phyloP scores from a whole-genome alignment of 192 early-diverging fungal species.

The Umbelopsis sp. region DNA sequence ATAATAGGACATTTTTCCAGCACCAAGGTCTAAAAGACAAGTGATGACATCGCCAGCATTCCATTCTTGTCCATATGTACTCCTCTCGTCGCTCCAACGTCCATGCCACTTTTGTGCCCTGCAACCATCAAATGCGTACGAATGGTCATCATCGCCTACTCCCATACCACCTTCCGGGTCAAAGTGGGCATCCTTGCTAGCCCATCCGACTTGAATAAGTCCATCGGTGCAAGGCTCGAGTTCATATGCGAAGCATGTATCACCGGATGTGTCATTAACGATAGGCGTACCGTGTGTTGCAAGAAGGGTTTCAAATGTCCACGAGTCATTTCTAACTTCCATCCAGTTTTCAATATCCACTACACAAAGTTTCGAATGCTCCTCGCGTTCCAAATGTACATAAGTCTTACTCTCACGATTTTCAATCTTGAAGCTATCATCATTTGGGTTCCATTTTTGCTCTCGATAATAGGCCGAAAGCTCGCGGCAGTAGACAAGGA shows the following conservation, averaged over 20 bases:
- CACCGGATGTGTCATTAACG: background rate
- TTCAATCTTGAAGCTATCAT: background rate
- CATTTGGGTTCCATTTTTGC: background rate
- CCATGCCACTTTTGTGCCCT: slow-evolving; percentile 71
- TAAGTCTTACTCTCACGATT: slow-evolving; percentile 2
- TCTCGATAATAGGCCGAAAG: background rate
- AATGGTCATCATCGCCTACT: slow-evolving; percentile 66
- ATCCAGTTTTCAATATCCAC: slow-evolving; percentile 25
- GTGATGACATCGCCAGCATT: slow-evolving; percentile 58
- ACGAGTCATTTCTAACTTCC: slow-evolving; percentile 32
- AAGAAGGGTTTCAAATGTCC: slow-evolving; percentile 36
- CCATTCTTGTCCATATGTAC: slow-evolving; percentile 47
- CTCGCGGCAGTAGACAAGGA: background rate
- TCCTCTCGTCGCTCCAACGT: slow-evolving; percentile 16
- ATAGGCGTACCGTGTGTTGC: slow-evolving; percentile 21
- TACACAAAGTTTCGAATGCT: slow-evolving; percentile 21
- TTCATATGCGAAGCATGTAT: slow-evolving; percentile 51
- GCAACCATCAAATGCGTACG: slow-evolving; percentile 68
- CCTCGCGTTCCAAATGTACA: background rate
- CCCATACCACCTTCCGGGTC: slow-evolving; percentile 70
- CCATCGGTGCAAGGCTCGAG: slow-evolving; percentile 50
- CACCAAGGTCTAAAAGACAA: slow-evolving; percentile 53
- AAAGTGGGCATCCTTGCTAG: slow-evolving; percentile 38
- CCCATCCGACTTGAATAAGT: slow-evolving; percentile 73
- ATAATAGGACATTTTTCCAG: slow-evolving; percentile 51